Conservation (phyloP, 345 rosid genomes). For the Bretschneidera sinensis region DNA sequence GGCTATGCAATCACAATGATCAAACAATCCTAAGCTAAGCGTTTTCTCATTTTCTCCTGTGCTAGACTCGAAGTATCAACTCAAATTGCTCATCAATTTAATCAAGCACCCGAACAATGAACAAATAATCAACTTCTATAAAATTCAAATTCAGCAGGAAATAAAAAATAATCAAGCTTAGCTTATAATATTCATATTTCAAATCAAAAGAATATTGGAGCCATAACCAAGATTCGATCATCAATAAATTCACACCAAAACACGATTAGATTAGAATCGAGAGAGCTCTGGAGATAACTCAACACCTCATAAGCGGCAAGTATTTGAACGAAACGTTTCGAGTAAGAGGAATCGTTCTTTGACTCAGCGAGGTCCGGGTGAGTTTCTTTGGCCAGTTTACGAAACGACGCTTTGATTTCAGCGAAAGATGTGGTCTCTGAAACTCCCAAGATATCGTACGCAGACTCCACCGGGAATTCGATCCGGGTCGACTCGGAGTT, state of each 20-base stretch:
- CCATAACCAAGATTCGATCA: not conserved
- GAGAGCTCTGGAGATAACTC: not conserved
- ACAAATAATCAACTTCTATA: no score
- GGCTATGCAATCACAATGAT: no score
- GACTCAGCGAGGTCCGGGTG: constrained; percentile 75
- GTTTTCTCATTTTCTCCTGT: no score
- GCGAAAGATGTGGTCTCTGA: constrained; percentile 61
- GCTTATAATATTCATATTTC: no score
- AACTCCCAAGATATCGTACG: constrained; percentile 68
- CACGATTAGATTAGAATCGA: not conserved
- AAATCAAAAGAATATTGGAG: no score
- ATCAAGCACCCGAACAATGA: no score
- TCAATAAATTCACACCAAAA: not conserved
- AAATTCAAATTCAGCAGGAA: no score
- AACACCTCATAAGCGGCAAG: constrained; percentile 90
- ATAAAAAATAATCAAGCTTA: no score
- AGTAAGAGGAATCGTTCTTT: constrained; percentile 37
- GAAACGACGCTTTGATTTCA: constrained; percentile 88
- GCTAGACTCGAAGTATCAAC: no score
- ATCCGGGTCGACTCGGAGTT: constrained; percentile 40
- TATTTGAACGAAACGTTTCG: constrained; percentile 70
- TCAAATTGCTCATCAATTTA: no score
- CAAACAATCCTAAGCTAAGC: no score
- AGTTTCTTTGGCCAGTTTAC: constrained; percentile 77
- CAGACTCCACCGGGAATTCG: constrained; percentile 59